A percentile compares a stretch with the other conserved stretches of the same genome.
Conservation (phyloP, 257 asterid species). For the Nicotiana undulata region DNA sequence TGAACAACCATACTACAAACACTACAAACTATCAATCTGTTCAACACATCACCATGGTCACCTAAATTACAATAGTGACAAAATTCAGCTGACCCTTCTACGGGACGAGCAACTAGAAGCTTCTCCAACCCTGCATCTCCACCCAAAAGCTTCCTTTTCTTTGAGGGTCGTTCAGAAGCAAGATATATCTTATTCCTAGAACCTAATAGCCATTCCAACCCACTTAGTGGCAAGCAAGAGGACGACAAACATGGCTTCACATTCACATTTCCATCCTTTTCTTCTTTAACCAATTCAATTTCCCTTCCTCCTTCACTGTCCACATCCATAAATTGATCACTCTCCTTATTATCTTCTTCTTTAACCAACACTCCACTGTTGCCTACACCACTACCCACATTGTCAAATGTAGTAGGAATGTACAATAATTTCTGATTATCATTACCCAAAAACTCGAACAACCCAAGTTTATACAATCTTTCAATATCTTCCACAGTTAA, state of each 20-base stretch:
- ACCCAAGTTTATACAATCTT: constrained; percentile 37
- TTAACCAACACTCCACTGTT: constrained; percentile 15
- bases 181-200: constrained; percentile 73
- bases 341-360: constrained; percentile 26
- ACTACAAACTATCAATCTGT: constrained; percentile 59
- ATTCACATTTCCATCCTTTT: constrained; percentile 26
- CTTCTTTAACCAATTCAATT: constrained; percentile 8
- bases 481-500: constrained; percentile 56
- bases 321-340: constrained; percentile 39
- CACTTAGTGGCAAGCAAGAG: constrained; percentile 28
- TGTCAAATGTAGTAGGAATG: constrained; percentile 36
- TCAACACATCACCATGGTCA: constrained; percentile 54
- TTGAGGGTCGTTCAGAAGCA: constrained; percentile 81
- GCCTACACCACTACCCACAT: constrained; percentile 13
- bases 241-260: constrained; percentile 18
- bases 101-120: constrained; percentile 71
- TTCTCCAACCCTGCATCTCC: constrained; percentile 90
- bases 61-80: constrained; percentile 88
- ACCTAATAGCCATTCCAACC: constrained; percentile 96
- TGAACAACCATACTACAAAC: constrained; percentile 81
- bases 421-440: constrained; percentile 34
- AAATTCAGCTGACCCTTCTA: constrained; percentile 55
- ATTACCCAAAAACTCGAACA: constrained; percentile 19
- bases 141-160: constrained; percentile 85
- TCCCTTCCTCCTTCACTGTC: constrained; percentile 26